Percentiles rank a stretch among this genome's conserved stretches.
These are phyloP conservation scores for Colletotrichum simmondsii DNA, from an alignment of 2,329 filamentous ascomycete species.

Conservation along the genomic window DNA sequence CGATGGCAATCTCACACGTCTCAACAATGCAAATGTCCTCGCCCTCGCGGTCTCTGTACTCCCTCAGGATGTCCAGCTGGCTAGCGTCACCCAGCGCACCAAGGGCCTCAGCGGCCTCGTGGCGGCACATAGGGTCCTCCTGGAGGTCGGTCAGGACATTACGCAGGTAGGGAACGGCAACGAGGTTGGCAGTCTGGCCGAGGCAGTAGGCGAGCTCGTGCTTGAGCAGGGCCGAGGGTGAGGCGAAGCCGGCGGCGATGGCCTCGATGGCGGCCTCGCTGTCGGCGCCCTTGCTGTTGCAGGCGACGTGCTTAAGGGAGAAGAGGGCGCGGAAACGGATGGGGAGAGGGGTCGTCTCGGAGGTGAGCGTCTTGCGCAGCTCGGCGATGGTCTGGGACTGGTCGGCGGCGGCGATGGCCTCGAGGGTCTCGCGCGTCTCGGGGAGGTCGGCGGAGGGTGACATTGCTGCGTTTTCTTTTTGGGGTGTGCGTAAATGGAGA, in stretches of 20 bases:
- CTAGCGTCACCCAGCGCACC: constrained; percentile 83
- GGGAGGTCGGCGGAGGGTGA: constrained; percentile 37
- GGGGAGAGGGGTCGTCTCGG: constrained; percentile 84
- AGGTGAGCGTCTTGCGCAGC: constrained; percentile 80
- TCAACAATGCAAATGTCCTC: constrained; percentile 88
- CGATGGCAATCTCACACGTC: constrained; percentile 97
- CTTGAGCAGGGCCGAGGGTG: constrained; percentile 90
- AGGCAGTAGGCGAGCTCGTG: constrained; percentile 98
- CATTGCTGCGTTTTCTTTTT: constrained; percentile 34
- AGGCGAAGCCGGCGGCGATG: constrained; percentile 87
- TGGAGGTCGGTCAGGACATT: constrained; percentile 78
- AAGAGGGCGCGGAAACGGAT: constrained; percentile 96
- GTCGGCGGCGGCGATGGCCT: constrained; percentile 31
- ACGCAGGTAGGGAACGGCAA: constrained; percentile 78
- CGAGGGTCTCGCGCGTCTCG: constrained; percentile 30
- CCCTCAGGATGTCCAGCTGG: constrained; percentile 78
- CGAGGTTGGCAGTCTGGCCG: constrained; percentile 85
- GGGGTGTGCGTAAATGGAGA: not conserved
- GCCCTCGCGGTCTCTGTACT: constrained; percentile 77
- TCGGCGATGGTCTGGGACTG: constrained; percentile 56
- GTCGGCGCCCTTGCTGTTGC: constrained; percentile 71
- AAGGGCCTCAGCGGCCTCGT: constrained; percentile 95
- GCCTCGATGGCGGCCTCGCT: constrained; percentile 72
- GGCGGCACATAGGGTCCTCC: constrained; percentile 96
- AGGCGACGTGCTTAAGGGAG: constrained; percentile 93